Evolutionary conservation across 441 rosid species (phyloP).

Genomic region (Hura crepitans): DNA sequence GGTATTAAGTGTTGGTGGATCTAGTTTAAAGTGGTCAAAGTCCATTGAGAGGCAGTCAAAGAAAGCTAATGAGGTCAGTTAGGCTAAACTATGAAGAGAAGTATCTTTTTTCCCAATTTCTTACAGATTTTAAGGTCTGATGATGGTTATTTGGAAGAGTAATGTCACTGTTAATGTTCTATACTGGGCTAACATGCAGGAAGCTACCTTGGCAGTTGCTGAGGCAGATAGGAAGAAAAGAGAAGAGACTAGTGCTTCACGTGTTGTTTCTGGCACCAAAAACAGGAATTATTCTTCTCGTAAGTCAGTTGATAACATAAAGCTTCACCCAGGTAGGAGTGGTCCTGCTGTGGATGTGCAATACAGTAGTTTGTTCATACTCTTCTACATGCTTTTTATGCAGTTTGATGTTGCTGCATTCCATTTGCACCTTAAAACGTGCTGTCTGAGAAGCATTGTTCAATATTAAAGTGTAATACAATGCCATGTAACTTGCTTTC

Average conservation of each 20-base stretch:
- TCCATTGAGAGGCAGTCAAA: slow-evolving; percentile 76
- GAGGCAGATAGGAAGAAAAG: slow-evolving; percentile 66
- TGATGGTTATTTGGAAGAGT: slow-evolving; percentile 12
- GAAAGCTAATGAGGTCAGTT: slow-evolving; percentile 87
- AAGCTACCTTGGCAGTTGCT: slow-evolving; percentile 89
- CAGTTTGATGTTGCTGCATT: not conserved
- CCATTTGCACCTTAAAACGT: slow-evolving; percentile 4
- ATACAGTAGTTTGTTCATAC: not conserved
- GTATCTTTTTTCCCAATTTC: not conserved
- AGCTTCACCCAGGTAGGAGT: slow-evolving; percentile 23
- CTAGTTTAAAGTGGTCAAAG: slow-evolving; percentile 94
- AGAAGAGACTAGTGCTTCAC: slow-evolving; percentile 42
- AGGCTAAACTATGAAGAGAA: slow-evolving; percentile 8
- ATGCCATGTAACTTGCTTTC: not conserved
- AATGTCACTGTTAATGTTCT: slow-evolving; percentile 10
- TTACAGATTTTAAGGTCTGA: slow-evolving; percentile 12
- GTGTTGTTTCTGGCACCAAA: slow-evolving; percentile 35
- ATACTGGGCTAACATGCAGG: slow-evolving; percentile 41
- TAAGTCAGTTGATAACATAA: slow-evolving; percentile 37
- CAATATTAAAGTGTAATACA: slow-evolving; percentile 1
- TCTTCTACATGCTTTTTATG: not conserved
- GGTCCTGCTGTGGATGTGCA: not conserved
- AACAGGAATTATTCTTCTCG: slow-evolving; percentile 41
- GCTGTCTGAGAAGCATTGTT: not conserved
- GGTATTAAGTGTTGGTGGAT: slow-evolving; percentile 83